Base-by-base conservation (phyloP, 164 flowering plant genomes). In the Pachysandra terminalis region DNA sequence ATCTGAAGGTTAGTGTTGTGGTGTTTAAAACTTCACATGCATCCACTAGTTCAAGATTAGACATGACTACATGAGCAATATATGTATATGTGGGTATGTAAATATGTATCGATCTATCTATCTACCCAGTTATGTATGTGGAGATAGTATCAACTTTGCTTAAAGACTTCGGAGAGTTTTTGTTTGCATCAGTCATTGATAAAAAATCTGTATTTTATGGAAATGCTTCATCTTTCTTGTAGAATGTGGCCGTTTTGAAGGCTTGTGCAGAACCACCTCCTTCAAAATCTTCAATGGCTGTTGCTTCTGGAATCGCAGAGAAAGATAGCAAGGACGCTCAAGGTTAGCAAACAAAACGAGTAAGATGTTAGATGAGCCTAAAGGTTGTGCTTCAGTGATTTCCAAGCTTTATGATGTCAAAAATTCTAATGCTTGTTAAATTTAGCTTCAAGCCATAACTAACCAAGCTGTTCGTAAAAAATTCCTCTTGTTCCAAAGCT, bases 251-350 rank as follows among this genome's bases (percentile, higher is more conserved):
- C 19, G 56, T 53, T 21, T 53, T 53, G 56, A 53, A 53, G 56
- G 56, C 56, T 53, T 53, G 56, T 53, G 56, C 56, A 19, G 56
- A 53, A 53, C 56, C 22, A 53, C 56, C 56, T 53, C 56, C 56
- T 53, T 53, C 56, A 16, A n/a, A 53, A 19, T 6, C 56, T 53
- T 16, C 56, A 53, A 19, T 21, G 8, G 22, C 56, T 53, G 5
- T 21, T 53, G 56, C 56, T 53, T 1, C 56, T 53, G 56, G 56
- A 53, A 53, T 53, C 8, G 2, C 22, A 8, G n/a, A 53, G 56
- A 53, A 53, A 53, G 56, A 53, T 19, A 19, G 21, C 56, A 53
- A 7, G 5, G 7, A 19, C 22, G 19, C n/a, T 8, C 53, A 49
- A 53, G 21, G 3, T 19, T 53, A 2, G 56, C 56, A 53, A n/a